These are phyloP conservation scores for Cnidoscolus chayamansa DNA, from an alignment of 441 rosid genomes.

Conservation along the genomic window DNA sequence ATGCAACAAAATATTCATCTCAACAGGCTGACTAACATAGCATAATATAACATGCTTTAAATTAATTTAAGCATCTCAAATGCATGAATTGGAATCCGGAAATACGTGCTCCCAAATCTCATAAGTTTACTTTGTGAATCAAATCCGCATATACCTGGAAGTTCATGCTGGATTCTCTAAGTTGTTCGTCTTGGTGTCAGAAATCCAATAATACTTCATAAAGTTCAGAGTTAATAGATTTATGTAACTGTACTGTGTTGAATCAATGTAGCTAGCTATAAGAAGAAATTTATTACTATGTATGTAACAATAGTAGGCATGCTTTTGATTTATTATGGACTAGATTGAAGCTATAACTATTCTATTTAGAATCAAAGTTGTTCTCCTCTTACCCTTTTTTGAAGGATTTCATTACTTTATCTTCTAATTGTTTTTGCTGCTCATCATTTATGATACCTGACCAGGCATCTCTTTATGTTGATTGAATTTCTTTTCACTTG, in stretches of 20 bases:
- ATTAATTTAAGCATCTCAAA: too few relatives aligned
- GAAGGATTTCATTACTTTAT: not conserved
- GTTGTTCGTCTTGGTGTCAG: not conserved
- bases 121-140: too few relatives aligned
- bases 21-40: too few relatives aligned
- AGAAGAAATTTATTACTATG: not conserved
- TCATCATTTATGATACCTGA: not conserved
- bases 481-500: not conserved
- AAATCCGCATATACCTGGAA: too few relatives aligned
- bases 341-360: not conserved
- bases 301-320: not conserved
- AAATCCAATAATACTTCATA: not conserved
- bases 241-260: not conserved
- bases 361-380: not conserved
- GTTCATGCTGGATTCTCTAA: not conserved
- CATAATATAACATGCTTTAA: too few relatives aligned
- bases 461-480: not conserved
- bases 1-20: too few relatives aligned
- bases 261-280: not conserved
- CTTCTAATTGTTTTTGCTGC: not conserved
- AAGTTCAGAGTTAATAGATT: not conserved
- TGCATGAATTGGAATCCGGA: too few relatives aligned
- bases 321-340: not conserved
- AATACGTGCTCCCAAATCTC: too few relatives aligned
- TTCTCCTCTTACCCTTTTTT: not conserved